Conservation (phyloP, 768 basidiomycete genomes). For the Boletus subcaerulescens region DNA sequence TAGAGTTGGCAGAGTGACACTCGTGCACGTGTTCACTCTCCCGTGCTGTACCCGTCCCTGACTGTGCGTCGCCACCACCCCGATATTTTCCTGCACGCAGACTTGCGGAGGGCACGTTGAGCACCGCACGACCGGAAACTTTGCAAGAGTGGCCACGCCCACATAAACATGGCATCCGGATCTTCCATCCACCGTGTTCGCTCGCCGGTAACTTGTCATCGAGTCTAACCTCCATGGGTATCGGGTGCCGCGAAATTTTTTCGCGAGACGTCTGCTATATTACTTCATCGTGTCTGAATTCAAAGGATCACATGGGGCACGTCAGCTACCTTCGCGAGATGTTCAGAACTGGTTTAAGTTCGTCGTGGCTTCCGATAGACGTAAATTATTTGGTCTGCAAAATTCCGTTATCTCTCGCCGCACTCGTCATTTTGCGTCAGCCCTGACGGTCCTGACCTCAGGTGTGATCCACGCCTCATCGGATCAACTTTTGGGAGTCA, state of each 20-base stretch:
- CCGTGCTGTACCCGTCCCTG: constrained; percentile 14
- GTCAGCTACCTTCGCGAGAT: background rate
- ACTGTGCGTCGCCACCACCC: constrained; percentile 7
- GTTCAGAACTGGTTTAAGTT: background rate
- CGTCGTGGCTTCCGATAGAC: background rate
- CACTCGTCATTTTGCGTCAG: background rate
- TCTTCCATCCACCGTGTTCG: constrained; percentile 20
- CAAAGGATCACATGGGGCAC: background rate
- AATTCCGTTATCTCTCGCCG: constrained; percentile 1
- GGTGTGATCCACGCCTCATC: background rate
- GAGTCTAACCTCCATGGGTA: background rate
- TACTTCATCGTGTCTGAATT: constrained; percentile 12
- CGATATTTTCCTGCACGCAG: constrained; percentile 23
- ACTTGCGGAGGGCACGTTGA: constrained; percentile 22
- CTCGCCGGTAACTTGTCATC: constrained; percentile 16
- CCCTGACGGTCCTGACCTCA: background rate
- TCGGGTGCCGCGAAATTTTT: background rate
- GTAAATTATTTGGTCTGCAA: constrained; percentile 4
- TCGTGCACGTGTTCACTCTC: constrained; percentile 23
- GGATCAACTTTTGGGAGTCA: background rate
- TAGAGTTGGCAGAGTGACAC: background rate
- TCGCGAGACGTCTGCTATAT: constrained; percentile 2
- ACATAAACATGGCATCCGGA: constrained; percentile 20
- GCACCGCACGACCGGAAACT: constrained; percentile 2
- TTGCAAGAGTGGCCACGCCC: constrained; percentile 4